phyloP scores from a whole-genome alignment of 441 rosid genomes.

The Pelargonium australe region DNA sequence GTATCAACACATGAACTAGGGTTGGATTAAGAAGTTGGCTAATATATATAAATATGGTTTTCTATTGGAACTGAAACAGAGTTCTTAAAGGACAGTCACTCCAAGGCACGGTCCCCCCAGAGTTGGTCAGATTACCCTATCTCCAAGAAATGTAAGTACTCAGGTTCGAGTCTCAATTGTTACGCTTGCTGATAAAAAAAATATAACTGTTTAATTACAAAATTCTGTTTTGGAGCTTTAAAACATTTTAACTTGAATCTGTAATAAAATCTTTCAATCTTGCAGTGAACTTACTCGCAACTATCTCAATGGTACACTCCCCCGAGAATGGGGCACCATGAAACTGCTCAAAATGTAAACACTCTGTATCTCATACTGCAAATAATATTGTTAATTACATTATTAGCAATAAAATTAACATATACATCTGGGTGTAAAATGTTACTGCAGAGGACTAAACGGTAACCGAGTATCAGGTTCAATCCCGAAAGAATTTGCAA shows the following conservation, averaged over 20 bases:
- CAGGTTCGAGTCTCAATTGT: too few species aligned
- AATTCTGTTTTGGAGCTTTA: too few species aligned
- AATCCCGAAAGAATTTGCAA: constrained; percentile 51
- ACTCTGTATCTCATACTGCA: neutral
- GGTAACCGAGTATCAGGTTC: constrained; percentile 47
- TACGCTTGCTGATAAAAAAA: too few species aligned
- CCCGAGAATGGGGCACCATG: constrained; percentile 41
- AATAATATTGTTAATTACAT: too few species aligned
- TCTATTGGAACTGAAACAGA: constrained; percentile 27
- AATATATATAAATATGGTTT: neutral
- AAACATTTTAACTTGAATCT: neutral
- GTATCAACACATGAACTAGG: too few species aligned
- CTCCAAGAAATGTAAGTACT: constrained; percentile 39
- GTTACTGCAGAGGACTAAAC: neutral
- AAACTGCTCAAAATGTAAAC: constrained; percentile 33
- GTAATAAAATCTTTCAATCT: neutral
- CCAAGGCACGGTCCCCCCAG: constrained; percentile 39
- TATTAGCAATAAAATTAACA: too few species aligned
- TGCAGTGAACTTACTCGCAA: constrained; percentile 51
- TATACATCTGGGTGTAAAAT: neutral
- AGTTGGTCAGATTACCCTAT: constrained; percentile 37
- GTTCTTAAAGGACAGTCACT: constrained; percentile 38
- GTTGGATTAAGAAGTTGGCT: too few species aligned
- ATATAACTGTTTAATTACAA: too few species aligned
- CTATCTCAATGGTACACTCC: constrained; percentile 54